Evolutionary conservation across 2,329 filamentous ascomycete species (phyloP).

Genomic region (Trichoderma afroharzianum): DNA sequence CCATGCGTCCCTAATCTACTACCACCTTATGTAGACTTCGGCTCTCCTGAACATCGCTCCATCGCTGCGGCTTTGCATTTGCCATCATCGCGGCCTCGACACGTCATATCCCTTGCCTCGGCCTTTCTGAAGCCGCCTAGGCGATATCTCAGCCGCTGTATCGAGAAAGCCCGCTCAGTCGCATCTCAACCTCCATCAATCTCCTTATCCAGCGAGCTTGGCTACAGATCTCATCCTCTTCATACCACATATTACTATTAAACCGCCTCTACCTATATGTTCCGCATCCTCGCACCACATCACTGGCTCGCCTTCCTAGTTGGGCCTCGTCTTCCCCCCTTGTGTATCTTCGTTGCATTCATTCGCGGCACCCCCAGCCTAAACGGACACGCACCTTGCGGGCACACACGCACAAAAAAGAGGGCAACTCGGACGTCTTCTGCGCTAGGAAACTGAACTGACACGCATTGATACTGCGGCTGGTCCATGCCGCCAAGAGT

Average conservation of each 20-base stretch:
- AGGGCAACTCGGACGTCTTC: neutral
- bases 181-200: neutral
- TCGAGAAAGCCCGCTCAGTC: neutral
- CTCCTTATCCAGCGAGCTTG: neutral
- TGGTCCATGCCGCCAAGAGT: constrained; percentile 11
- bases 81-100: constrained; percentile 8
- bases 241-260: neutral
- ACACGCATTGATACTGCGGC: neutral
- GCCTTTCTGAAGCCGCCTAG: neutral
- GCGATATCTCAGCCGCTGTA: neutral
- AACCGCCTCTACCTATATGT: neutral
- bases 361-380: neutral
- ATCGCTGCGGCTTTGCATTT: neutral
- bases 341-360: constrained; percentile 9
- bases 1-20: neutral
- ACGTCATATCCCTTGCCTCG: constrained; percentile 1
- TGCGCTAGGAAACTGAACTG: neutral
- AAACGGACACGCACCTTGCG: neutral
- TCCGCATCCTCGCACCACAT: constrained; percentile 15
- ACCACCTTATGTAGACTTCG: neutral
- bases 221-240: neutral
- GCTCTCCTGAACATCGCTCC: neutral
- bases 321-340: constrained; percentile 17
- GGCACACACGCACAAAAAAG: neutral
- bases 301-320: constrained; percentile 21